A percentile compares a stretch with the other conserved stretches of the same genome.
These are phyloP conservation scores for Alternaria atra DNA, from an alignment of 2,329 filamentous ascomycete genomes.

Conservation along the genomic window DNA sequence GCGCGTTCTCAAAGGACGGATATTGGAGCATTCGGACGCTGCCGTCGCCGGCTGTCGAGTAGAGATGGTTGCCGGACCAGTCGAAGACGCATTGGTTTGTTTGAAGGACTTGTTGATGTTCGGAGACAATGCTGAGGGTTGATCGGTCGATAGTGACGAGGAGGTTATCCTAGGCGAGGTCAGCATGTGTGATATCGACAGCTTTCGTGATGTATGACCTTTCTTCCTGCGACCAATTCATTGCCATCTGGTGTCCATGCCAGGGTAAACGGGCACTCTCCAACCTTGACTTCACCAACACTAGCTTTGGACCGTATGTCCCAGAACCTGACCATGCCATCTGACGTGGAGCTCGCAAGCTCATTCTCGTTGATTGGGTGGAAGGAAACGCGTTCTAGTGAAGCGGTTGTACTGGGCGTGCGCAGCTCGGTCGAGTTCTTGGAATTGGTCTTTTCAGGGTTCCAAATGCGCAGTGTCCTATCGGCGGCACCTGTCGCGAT, in stretches of 20 bases:
- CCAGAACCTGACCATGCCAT: slow-evolving; percentile 81
- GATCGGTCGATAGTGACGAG: slow-evolving; percentile 70
- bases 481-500: slow-evolving; percentile 83
- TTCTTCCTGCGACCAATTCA: slow-evolving; percentile 75
- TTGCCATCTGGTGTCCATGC: slow-evolving; percentile 78
- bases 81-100: slow-evolving; percentile 80
- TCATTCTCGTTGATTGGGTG: slow-evolving; percentile 80
- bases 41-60: slow-evolving; percentile 76
- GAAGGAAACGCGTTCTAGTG: slow-evolving; percentile 78
- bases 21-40: slow-evolving; percentile 71
- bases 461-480: slow-evolving; percentile 79
- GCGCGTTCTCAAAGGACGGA: slow-evolving; percentile 54
- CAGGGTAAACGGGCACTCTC: slow-evolving; percentile 73
- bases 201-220: slow-evolving; percentile 59
- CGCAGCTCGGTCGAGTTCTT: slow-evolving; percentile 80
- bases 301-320: slow-evolving; percentile 77
- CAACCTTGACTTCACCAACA: slow-evolving; percentile 70
- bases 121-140: slow-evolving; percentile 64
- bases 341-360: slow-evolving; percentile 76
- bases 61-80: slow-evolving; percentile 75
- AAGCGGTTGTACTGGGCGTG: slow-evolving; percentile 60
- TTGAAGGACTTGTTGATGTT: slow-evolving; percentile 69
- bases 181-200: background rate
- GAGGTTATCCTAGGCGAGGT: slow-evolving; percentile 63
- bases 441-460: slow-evolving; percentile 77